These are phyloP conservation scores for Chrysosphaeria jannelii DNA, from an alignment of 2,329 filamentous ascomycete genomes.

Conservation along the genomic window DNA sequence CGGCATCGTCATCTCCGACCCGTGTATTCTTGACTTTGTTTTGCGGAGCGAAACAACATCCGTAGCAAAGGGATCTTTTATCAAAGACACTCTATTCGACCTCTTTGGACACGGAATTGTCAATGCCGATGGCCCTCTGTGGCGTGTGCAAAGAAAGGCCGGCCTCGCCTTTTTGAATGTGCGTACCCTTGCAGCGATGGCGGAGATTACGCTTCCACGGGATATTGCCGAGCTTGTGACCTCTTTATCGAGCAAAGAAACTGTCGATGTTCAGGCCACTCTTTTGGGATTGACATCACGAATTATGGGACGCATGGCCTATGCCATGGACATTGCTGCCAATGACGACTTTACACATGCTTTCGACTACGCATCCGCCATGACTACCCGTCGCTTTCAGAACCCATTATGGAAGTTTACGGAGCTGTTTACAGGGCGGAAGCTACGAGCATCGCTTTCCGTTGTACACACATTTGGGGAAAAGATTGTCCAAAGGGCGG, in stretches of 20 bases:
- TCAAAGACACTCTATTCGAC: constrained; percentile 27
- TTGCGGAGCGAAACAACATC: constrained; percentile 24
- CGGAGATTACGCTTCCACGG: constrained; percentile 23
- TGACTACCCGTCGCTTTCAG: constrained; percentile 29
- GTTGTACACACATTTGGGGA: constrained; percentile 23
- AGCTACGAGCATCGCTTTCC: constrained; percentile 12
- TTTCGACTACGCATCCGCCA: constrained; percentile 30
- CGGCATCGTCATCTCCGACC: constrained; percentile 30
- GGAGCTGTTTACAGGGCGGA: constrained; percentile 18
- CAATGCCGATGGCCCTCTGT: constrained; percentile 31
- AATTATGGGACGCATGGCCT: constrained; percentile 37
- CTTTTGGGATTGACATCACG: constrained; percentile 34
- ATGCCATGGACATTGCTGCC: constrained; percentile 35
- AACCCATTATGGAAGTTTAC: constrained; percentile 32
- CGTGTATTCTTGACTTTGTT: constrained; percentile 28
- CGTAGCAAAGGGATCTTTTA: constrained; percentile 31
- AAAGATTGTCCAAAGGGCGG: constrained; percentile 23
- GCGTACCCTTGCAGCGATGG: constrained; percentile 24
- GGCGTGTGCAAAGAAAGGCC: constrained; percentile 30
- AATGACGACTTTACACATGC: constrained; percentile 26
- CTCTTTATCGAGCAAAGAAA: constrained; percentile 7
- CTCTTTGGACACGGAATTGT: constrained; percentile 36
- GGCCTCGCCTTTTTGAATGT: constrained; percentile 26
- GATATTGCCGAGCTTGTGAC: constrained; percentile 16
- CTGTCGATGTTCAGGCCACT: constrained; percentile 25